A percentile compares a stretch with the other conserved stretches of the same genome.
phyloP scores from a whole-genome alignment of 345 rosid species.

The Luvunga scandens region DNA sequence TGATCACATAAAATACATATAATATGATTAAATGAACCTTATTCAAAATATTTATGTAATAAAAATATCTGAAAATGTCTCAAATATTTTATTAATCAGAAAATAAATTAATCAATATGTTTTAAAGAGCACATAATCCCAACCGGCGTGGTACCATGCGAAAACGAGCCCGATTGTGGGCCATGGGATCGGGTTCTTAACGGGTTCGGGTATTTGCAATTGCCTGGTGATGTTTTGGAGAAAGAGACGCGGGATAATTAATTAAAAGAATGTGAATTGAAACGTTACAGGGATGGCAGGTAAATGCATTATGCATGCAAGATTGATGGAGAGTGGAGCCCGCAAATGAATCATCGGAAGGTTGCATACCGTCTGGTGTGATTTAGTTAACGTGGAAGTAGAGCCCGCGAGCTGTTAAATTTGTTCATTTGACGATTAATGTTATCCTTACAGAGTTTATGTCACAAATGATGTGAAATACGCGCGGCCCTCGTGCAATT shows the following conservation, averaged over 20 bases:
- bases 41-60: too few species aligned
- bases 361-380: not conserved
- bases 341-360: not conserved
- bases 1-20: too few species aligned
- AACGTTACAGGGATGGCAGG: not conserved
- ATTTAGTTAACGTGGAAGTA: too few species aligned
- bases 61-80: too few species aligned
- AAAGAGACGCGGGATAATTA: not conserved
- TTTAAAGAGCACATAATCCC: too few species aligned
- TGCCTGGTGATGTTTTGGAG: not conserved
- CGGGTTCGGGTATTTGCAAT: not conserved
- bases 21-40: too few species aligned
- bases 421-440: too few species aligned
- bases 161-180: conserved; percentile 52
- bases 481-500: too few species aligned
- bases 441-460: too few species aligned
- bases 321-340: not conserved
- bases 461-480: too few species aligned
- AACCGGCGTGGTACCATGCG: conserved; percentile 59
- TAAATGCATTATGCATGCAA: not conserved
- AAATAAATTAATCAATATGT: too few species aligned
- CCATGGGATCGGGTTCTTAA: conserved; percentile 16
- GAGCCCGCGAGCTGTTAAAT: not conserved
- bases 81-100: too few species aligned
- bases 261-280: not conserved